Percentiles rank a stretch among this genome's conserved stretches.
These are phyloP conservation scores for Citrus trifoliata DNA, from an alignment of 345 rosid genomes.

Conservation along the genomic window DNA sequence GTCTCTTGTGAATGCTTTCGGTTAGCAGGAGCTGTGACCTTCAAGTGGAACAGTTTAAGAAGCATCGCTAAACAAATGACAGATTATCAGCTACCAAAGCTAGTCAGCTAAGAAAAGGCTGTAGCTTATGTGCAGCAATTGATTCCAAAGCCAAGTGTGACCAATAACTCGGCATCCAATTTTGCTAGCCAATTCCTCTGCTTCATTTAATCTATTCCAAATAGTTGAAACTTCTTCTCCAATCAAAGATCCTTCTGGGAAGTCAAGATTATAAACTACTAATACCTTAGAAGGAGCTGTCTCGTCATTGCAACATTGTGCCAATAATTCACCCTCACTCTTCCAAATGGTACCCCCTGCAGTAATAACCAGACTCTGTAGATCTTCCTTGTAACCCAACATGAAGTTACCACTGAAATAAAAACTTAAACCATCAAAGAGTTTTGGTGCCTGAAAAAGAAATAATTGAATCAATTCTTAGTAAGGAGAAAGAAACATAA, in stretches of 20 bases:
- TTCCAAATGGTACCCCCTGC: constrained; percentile 62
- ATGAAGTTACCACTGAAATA: constrained; percentile 58
- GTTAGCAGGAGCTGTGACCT: not conserved
- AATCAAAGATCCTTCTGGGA: constrained; percentile 49
- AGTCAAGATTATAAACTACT: constrained; percentile 67
- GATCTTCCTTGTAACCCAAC: constrained; percentile 61
- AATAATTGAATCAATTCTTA: not conserved
- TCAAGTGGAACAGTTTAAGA: not conserved
- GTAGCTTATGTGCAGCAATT: constrained; percentile 60
- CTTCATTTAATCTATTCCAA: constrained; percentile 72
- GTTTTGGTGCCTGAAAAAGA: constrained; percentile 59
- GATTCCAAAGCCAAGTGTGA: constrained; percentile 86
- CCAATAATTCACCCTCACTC: constrained; percentile 39
- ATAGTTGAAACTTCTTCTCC: constrained; percentile 68
- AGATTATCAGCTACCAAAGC: not conserved
- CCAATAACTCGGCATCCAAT: constrained; percentile 47
- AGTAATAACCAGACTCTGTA: constrained; percentile 49
- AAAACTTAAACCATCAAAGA: constrained; percentile 59
- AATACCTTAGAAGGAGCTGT: constrained; percentile 23
- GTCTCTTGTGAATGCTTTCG: not conserved
- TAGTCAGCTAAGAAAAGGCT: constrained; percentile 34
- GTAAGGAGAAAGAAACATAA: not conserved
- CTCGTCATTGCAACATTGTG: constrained; percentile 11
- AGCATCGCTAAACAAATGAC: not conserved
- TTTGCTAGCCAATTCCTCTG: constrained; percentile 54